A percentile compares a stretch with the other conserved stretches of the same genome.
These are phyloP conservation scores for Globisporangium mamillatum DNA, from an alignment of 352 stramenopile species.

Conservation along the genomic window DNA sequence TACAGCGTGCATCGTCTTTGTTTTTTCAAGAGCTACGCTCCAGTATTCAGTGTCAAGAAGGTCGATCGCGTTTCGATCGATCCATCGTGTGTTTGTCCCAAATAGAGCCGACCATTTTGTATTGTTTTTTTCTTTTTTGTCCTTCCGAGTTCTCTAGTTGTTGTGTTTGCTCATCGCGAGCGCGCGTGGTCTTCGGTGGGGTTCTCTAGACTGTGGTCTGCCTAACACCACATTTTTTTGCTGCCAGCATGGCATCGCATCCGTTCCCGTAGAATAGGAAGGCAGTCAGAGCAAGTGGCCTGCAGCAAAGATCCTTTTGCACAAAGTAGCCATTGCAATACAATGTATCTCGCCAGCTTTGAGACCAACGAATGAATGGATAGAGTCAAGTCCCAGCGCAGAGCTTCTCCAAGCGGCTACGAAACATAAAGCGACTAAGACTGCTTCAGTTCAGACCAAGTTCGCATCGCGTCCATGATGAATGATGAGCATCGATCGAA, in stretches of 20 bases:
- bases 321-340: too few species aligned
- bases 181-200: not conserved
- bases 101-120: not conserved
- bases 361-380: too few species aligned
- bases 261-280: too few species aligned
- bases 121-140: not conserved
- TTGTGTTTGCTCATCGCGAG: too few species aligned
- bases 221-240: not conserved
- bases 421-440: not conserved
- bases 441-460: not conserved
- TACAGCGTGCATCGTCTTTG: not conserved
- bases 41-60: not conserved
- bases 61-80: not conserved
- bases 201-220: not conserved
- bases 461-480: not conserved
- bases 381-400: too few species aligned
- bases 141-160: too few species aligned
- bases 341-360: too few species aligned
- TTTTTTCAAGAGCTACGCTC: not conserved
- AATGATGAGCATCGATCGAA: not conserved
- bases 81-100: not conserved
- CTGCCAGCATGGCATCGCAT: too few species aligned
- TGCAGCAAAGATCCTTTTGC: too few species aligned
- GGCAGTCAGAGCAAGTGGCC: too few species aligned
- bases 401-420: too few species aligned